Percentiles rank a stretch among this genome's conserved stretches.
Evolutionary conservation across 2,329 filamentous ascomycete genomes (phyloP).

Genomic region (Amauroascus niger): DNA sequence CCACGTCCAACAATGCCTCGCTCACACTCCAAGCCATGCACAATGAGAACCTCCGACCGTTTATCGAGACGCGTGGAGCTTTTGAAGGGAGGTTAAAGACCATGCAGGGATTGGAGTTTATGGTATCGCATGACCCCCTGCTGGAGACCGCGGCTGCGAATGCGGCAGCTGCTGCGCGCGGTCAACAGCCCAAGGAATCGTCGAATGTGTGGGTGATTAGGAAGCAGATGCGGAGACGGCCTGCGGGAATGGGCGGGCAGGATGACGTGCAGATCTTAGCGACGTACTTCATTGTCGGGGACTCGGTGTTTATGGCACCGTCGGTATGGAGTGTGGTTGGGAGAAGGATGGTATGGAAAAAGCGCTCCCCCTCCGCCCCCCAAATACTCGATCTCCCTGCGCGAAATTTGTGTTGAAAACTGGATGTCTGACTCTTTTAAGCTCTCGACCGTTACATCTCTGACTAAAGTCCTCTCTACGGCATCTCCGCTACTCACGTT

Average conservation of each 20-base stretch:
- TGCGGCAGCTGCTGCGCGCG: constrained; percentile 12
- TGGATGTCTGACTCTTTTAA: constrained; percentile 25
- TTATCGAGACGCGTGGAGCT: constrained; percentile 45
- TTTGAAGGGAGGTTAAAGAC: constrained; percentile 48
- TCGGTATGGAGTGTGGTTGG: constrained; percentile 50
- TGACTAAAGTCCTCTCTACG: constrained; percentile 47
- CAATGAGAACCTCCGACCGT: constrained; percentile 41
- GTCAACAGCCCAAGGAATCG: constrained; percentile 33
- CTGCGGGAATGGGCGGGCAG: constrained; percentile 29
- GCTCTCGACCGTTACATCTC: constrained; percentile 47
- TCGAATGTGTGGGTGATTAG: constrained; percentile 51
- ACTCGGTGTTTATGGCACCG: constrained; percentile 53
- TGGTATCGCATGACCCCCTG: constrained; percentile 50
- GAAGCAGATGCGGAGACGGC: constrained; percentile 46
- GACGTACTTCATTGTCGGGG: constrained; percentile 53
- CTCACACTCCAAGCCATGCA: constrained; percentile 44
- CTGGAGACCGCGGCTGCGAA: constrained; percentile 34
- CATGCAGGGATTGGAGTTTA: constrained; percentile 51
- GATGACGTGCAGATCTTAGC: constrained; percentile 46
- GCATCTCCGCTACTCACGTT: constrained; percentile 48
- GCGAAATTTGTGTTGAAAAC: no score
- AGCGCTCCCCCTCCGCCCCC: no score
- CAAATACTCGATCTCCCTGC: no score
- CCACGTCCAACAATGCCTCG: constrained; percentile 51
- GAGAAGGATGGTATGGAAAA: constrained; percentile 41